Evolutionary conservation across 2,329 filamentous ascomycete species (phyloP).

Genomic region (Juglanconis juglandina): DNA sequence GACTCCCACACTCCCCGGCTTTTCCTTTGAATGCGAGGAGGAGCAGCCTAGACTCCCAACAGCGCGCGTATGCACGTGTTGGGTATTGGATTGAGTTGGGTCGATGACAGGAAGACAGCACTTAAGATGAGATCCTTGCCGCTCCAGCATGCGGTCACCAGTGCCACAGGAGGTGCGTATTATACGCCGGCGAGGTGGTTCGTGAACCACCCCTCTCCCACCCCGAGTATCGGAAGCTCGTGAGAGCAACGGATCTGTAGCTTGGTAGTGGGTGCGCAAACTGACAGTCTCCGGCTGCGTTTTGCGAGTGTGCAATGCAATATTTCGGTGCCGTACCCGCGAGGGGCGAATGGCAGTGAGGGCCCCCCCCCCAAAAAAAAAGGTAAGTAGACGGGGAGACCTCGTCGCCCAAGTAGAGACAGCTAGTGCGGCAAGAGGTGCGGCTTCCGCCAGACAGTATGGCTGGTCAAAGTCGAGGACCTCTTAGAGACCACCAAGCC

Average conservation of each 20-base stretch:
- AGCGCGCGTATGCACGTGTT: neutral
- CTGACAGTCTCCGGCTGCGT: conserved; percentile 1
- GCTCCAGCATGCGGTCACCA: neutral
- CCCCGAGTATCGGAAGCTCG: neutral
- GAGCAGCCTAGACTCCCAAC: conserved; percentile 11
- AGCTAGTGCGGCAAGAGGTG: too few relatives aligned
- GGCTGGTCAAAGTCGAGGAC: too few relatives aligned
- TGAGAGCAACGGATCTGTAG: conserved; percentile 1
- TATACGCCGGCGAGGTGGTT: neutral
- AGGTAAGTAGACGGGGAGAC: neutral
- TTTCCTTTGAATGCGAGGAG: neutral
- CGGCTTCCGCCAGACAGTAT: too few relatives aligned
- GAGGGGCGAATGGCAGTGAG: neutral
- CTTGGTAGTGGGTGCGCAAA: conserved; percentile 8
- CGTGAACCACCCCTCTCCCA: conserved; percentile 4
- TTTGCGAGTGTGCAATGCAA: conserved; percentile 8
- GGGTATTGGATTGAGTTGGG: neutral
- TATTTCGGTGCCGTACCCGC: neutral
- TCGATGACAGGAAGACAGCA: neutral
- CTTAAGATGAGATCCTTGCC: too few relatives aligned
- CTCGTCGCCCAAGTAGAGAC: too few relatives aligned
- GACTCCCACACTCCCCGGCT: conserved; percentile 11
- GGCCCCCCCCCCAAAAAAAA: neutral
- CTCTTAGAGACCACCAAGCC: too few relatives aligned
- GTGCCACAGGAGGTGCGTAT: neutral